Evolutionary conservation across 1,284 basidiomycete genomes (phyloP), one percentile per base, ranked within the genome.

Genomic region (Golubevia pallescens): DNA sequence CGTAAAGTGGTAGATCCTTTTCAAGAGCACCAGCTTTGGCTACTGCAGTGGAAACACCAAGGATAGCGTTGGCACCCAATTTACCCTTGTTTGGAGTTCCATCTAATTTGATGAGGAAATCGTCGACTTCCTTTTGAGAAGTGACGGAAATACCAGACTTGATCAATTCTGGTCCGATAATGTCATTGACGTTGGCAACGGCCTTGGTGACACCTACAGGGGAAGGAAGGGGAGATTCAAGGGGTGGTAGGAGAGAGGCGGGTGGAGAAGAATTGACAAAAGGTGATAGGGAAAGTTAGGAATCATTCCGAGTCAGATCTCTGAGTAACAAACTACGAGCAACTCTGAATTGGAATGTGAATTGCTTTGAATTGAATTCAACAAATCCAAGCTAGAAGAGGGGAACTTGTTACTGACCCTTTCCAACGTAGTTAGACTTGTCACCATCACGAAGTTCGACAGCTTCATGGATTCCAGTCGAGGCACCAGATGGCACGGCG

Each of bases 71-170:
- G 71, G 97, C 97, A 82, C 97, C 97, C 85, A 98, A 92, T 88
- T 97, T 97, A 87, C 94, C 94, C 91, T 99, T 99, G 92, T 99
- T 99, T 77, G 93, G 89, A 67, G 95, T 95, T 68, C 94, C 95
- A 86, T 99, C 96, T 84, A 95, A 91, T 89, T 98, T 96, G 91
- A 98, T 96, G 86, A 99, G 90, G 89, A 99, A 93, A 88, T 97
- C 93, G 86, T 99, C 97, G 81, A 99, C 91, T 81, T 96, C 94
- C 88, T 94, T 95, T 88, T 99, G 97, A 75, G 92, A 88, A 76
- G 93, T 95, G 86, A 97, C 94, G 67, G 90, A 89, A 87, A 99
- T 88, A 71, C 90, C 91, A 66, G 94, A 90, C 86, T 94, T 89
- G 90, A 97, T 91, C 78, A 99, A 90, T 78, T 90, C 93, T 73